phyloP scores from a whole-genome alignment of 495 filamentous ascomycete genomes.

The Neurospora tetraspora region DNA sequence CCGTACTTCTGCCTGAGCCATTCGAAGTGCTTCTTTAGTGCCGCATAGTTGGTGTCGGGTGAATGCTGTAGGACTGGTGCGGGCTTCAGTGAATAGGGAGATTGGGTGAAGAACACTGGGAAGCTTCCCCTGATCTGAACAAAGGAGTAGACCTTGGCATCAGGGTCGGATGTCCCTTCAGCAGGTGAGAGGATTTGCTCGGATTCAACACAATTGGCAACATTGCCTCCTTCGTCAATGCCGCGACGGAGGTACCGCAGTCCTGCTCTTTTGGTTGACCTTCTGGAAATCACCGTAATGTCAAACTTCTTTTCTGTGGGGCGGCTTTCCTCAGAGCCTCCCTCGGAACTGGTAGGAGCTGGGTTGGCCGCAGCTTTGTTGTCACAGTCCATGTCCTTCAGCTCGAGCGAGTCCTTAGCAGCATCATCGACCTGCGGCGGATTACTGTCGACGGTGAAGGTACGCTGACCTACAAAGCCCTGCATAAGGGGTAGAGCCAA shows the following conservation, averaged over 20 bases:
- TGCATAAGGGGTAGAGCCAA: conserved; percentile 81
- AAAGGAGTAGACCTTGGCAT: conserved; percentile 65
- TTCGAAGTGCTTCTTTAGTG: conserved; percentile 71
- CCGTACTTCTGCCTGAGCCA: conserved; percentile 59
- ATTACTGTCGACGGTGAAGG: conserved; percentile 54
- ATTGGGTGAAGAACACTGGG: conserved; percentile 87
- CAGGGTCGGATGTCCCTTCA: conserved; percentile 43
- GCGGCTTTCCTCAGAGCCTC: conserved; percentile 18
- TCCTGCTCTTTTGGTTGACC: conserved; percentile 75
- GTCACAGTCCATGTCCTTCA: conserved; percentile 18
- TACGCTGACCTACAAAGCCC: conserved; percentile 84
- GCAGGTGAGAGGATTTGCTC: conserved; percentile 76
- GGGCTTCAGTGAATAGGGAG: conserved; percentile 86
- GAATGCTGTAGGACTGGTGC: conserved; percentile 73
- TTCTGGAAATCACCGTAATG: conserved; percentile 77
- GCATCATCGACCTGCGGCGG: conserved; percentile 34
- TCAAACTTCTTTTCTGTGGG: conserved; percentile 46
- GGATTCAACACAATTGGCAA: conserved; percentile 87
- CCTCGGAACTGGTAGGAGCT: conserved; percentile 10
- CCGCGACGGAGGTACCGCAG: conserved; percentile 87
- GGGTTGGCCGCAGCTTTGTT: conserved; percentile 9
- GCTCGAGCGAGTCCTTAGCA: conserved; percentile 31
- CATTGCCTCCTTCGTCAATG: conserved; percentile 75
- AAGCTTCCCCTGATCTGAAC: conserved; percentile 81
- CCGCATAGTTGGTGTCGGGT: conserved; percentile 59